Conservation (phyloP, 495 filamentous ascomycete species). For the Penicillium canescens region DNA sequence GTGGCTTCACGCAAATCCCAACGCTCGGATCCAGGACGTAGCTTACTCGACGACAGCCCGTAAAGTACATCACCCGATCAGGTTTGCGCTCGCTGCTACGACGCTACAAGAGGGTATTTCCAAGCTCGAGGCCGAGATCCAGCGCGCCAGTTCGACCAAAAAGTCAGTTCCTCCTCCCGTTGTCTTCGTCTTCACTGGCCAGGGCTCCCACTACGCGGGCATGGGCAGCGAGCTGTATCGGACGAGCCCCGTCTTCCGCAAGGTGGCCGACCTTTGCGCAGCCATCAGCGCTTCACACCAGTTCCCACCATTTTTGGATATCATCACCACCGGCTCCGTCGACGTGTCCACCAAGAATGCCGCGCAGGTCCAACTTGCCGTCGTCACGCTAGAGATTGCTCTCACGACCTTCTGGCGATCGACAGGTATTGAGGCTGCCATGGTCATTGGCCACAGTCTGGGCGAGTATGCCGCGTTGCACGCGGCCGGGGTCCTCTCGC, state of each 20-base stretch:
- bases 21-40: too few species aligned
- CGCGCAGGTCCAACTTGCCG: slow-evolving; percentile 21
- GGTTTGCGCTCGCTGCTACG: too few species aligned
- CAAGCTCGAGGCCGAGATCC: too few species aligned
- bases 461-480: slow-evolving; percentile 21
- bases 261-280: slow-evolving; percentile 23
- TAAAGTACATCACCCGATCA: too few species aligned
- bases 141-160: too few species aligned
- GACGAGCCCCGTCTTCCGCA: slow-evolving; percentile 15
- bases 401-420: slow-evolving; percentile 17
- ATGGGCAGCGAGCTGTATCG: slow-evolving; percentile 29
- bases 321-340: background rate
- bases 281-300: slow-evolving; percentile 31
- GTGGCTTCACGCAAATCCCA: too few species aligned
- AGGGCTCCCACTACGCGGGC: slow-evolving; percentile 58
- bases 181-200: slow-evolving; percentile 65
- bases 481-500: slow-evolving; percentile 20
- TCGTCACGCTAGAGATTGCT: slow-evolving; percentile 22
- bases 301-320: slow-evolving; percentile 13
- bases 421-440: slow-evolving; percentile 16
- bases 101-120: too few species aligned
- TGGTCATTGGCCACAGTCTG: slow-evolving; percentile 19
- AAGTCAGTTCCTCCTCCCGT: too few species aligned
- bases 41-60: too few species aligned
- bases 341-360: slow-evolving; percentile 3